phyloP scores from a whole-genome alignment of 2,329 filamentous ascomycete genomes.

The Fusarium pilosicola region DNA sequence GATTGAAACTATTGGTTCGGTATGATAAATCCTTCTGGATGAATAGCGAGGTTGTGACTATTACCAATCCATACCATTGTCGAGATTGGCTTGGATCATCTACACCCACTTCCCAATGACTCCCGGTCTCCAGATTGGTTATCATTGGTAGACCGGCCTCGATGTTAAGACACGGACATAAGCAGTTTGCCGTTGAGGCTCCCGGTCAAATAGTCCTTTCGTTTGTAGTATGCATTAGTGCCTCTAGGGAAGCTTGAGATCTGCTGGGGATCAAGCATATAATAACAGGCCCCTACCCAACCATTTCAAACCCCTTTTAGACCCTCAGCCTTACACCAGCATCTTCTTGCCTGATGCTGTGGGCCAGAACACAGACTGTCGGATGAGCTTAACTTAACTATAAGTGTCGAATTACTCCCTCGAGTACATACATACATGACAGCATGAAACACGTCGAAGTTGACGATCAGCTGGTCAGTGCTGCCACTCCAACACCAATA shows the following conservation, averaged over 20 bases:
- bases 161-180: constrained; percentile 23
- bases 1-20: constrained; percentile 2
- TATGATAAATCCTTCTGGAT: neutral
- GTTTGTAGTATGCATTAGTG: constrained; percentile 10
- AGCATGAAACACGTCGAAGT: constrained; percentile 19
- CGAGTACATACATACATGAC: neutral
- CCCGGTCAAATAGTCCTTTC: neutral
- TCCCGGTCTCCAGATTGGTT: neutral
- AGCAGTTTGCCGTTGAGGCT: constrained; percentile 13
- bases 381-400: neutral
- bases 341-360: neutral
- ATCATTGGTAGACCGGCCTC: neutral
- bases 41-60: neutral
- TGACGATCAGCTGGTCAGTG: constrained; percentile 20
- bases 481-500: constrained; percentile 3
- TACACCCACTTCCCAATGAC: constrained; percentile 5
- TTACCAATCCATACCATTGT: neutral
- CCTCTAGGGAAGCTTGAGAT: neutral
- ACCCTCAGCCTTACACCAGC: neutral
- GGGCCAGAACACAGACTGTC: neutral
- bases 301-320: neutral
- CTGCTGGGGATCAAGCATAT: neutral
- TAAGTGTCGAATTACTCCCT: neutral
- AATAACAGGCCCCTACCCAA: constrained; percentile 5
- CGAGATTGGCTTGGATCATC: neutral